phyloP scores from a whole-genome alignment of 1,284 basidiomycete genomes.

The Malassezia pachydermatis region DNA sequence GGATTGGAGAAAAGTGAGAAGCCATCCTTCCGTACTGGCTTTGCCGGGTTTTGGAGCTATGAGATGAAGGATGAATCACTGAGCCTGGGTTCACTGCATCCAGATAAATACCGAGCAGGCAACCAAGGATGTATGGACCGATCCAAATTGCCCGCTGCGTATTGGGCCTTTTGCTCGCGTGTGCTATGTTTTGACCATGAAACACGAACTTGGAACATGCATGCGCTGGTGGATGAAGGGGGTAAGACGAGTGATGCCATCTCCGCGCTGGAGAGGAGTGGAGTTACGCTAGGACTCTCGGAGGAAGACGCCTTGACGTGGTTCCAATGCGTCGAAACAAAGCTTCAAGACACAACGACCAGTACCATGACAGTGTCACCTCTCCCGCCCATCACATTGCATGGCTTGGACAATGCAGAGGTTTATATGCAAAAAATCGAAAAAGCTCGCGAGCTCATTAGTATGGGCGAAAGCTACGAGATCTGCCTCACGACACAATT shows the following conservation, averaged over 20 bases:
- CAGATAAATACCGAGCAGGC: slow-evolving; percentile 1
- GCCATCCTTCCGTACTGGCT: slow-evolving; percentile 49
- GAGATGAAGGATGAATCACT: slow-evolving; percentile 54
- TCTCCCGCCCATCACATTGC: neutral
- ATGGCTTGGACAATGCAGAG: slow-evolving; percentile 21
- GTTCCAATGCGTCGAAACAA: too few relatives aligned
- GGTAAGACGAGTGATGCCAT: neutral
- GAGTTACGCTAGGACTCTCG: slow-evolving; percentile 3
- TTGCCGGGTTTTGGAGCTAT: slow-evolving; percentile 54
- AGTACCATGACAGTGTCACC: neutral
- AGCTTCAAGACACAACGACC: slow-evolving; percentile 1
- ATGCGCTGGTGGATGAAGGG: slow-evolving; percentile 41
- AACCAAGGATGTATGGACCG: slow-evolving; percentile 1
- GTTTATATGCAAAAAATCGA: slow-evolving; percentile 65
- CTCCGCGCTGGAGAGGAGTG: neutral
- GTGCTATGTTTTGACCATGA: slow-evolving; percentile 49
- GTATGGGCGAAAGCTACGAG: slow-evolving; percentile 86
- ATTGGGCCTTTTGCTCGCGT: slow-evolving; percentile 49
- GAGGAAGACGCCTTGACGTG: slow-evolving; percentile 8
- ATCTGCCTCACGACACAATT: slow-evolving; percentile 77
- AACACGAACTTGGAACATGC: slow-evolving; percentile 49
- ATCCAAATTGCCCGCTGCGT: slow-evolving; percentile 37
- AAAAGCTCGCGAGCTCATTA: slow-evolving; percentile 64
- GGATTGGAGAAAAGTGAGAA: neutral
- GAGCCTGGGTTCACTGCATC: slow-evolving; percentile 14